A percentile compares a stretch with the other conserved stretches of the same genome.
These are phyloP conservation scores for Cystofilobasidium ferigula DNA, from an alignment of 768 basidiomycete species.

Conservation along the genomic window DNA sequence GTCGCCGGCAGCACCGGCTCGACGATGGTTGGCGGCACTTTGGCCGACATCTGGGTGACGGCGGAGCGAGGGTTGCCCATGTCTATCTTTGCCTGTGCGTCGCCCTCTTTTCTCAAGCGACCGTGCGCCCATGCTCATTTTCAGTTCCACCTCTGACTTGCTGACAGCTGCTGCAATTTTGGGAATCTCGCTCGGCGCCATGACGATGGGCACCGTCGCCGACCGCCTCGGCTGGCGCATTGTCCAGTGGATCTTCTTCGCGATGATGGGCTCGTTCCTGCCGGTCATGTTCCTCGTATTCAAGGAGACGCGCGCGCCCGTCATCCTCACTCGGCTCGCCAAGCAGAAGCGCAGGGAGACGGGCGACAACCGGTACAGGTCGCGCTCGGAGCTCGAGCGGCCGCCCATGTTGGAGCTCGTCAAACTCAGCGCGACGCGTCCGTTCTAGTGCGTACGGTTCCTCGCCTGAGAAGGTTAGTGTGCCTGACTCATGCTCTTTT, in stretches of 20 bases:
- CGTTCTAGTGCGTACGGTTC: slow-evolving; percentile 48
- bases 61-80: slow-evolving; percentile 51
- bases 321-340: slow-evolving; percentile 59
- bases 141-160: too few species aligned
- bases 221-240: slow-evolving; percentile 62
- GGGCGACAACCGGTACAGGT: slow-evolving; percentile 53
- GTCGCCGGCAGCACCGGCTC: slow-evolving; percentile 37
- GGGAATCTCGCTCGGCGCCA: slow-evolving; percentile 54
- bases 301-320: slow-evolving; percentile 61
- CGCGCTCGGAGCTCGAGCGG: slow-evolving; percentile 55
- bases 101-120: too few species aligned
- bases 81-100: slow-evolving; percentile 50
- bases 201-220: slow-evolving; percentile 52
- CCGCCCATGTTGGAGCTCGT: slow-evolving; percentile 51
- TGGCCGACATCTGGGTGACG: slow-evolving; percentile 34
- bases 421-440: slow-evolving; percentile 58
- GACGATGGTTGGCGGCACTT: slow-evolving; percentile 40
- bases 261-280: slow-evolving; percentile 38
- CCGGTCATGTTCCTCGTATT: slow-evolving; percentile 49
- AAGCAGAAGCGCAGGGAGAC: slow-evolving; percentile 53
- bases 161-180: slow-evolving; percentile 43
- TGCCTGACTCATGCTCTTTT: background rate
- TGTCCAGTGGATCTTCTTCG: slow-evolving; percentile 61
- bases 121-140: too few species aligned
- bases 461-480: too few species aligned